Base-by-base conservation (phyloP, 805 yeast species). In the Starmerella sp. region DNA sequence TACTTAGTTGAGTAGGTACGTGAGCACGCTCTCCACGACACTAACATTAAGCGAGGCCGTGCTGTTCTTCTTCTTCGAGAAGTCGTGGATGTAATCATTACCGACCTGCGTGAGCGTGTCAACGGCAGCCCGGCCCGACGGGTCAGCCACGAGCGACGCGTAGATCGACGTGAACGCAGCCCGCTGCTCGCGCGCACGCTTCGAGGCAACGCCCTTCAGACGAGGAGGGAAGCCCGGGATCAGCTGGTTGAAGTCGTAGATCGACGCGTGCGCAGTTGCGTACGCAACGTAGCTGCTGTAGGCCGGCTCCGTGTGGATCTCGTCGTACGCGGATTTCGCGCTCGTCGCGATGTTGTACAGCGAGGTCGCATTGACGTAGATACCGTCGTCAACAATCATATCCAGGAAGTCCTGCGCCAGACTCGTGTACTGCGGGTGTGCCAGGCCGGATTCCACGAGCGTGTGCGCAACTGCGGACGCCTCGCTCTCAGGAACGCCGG, bases 401-500 rank as follows among this genome's bases (percentile, higher is more conserved):
- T 41, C 30, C 30, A 50, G 15, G 6, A 46, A 51, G 22, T 55
- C 51, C 8, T 37, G 17, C 3, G 58, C 56, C 11, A 58, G 35
- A 11, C 31, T n/a, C 4, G 61, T 55, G 47, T 41, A 57, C 53
- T 58, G 57, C 2, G 59, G 54, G 11, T 53, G 59, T 13, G 28
- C 32, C 13, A 58, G 51, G 4, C 38, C 58, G 14, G 32, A 55
- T 6, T 58, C 59, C 9, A 55, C 43, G 30, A 58, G 47, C 14
- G 32, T 44, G 46, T 48, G 39, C 13, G 61, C 61, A 5, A 54
- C 58, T 5, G 58, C 53, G 11, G 59, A 55, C 39, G 61, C 61
- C 30, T 47, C 47, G 10, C 29, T 32, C 39, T 15, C 51, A 15
- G 59, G 50, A 13, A 58, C 57, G 22, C 44, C 45, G 11, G 35